Evolutionary conservation across 257 asterid species (phyloP).

Genomic region (Linaria vulgaris): DNA sequence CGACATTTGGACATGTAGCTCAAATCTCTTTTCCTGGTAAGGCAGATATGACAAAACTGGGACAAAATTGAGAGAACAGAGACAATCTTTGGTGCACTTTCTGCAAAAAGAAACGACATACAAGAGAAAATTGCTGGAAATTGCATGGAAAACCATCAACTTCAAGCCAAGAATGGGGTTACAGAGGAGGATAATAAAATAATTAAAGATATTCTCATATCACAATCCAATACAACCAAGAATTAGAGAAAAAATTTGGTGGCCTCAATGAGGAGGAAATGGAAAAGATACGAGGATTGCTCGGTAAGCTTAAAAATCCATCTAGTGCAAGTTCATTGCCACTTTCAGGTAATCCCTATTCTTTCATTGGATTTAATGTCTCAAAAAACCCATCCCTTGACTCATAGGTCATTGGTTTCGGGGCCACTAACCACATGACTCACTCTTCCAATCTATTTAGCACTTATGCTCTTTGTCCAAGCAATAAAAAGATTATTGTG

Average conservation of each 20-base stretch:
- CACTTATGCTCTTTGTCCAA: background rate
- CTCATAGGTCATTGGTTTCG: constrained; percentile 19
- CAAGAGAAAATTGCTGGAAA: too few species aligned
- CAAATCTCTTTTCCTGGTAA: too few species aligned
- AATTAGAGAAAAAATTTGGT: too few species aligned
- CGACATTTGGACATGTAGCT: too few species aligned
- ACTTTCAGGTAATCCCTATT: background rate
- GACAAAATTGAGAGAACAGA: too few species aligned
- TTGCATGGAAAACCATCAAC: too few species aligned
- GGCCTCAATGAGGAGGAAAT: too few species aligned
- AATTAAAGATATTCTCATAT: background rate
- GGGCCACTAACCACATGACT: constrained; percentile 22
- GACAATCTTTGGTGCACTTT: too few species aligned
- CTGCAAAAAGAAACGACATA: too few species aligned
- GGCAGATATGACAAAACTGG: too few species aligned
- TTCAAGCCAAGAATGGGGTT: too few species aligned
- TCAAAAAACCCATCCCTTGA: background rate
- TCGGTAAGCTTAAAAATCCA: background rate
- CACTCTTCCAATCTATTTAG: background rate
- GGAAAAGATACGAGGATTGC: too few species aligned
- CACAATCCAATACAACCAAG: background rate
- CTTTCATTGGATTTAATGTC: background rate
- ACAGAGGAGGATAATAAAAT: background rate
- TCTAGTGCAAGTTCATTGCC: constrained; percentile 16
- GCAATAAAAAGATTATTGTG: background rate